These are phyloP conservation scores for Senna tora DNA, from an alignment of 306 rosid species.

Conservation along the genomic window DNA sequence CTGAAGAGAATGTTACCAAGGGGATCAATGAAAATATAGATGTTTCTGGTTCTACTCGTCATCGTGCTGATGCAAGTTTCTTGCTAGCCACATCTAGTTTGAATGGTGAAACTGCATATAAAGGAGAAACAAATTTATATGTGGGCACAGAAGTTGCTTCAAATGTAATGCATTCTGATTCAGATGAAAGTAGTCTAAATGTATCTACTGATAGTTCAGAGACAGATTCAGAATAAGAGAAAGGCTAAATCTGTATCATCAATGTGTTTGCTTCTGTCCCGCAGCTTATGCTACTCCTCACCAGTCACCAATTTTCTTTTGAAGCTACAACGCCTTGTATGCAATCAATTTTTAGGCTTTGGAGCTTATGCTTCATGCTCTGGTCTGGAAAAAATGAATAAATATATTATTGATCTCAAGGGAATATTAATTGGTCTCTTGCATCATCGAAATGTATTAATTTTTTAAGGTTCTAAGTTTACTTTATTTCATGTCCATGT, in stretches of 20 bases:
- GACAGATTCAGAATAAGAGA: conserved; percentile 40
- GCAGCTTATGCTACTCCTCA: conserved; percentile 36
- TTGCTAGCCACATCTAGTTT: conserved; percentile 42
- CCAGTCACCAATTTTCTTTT: conserved; percentile 27
- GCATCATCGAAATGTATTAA: conserved; percentile 35
- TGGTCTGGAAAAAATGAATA: conserved; percentile 47
- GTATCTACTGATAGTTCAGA: conserved; percentile 48
- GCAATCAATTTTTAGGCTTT: conserved; percentile 53
- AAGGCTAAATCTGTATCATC: conserved; percentile 42
- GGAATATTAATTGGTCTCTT: conserved; percentile 40
- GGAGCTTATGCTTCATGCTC: conserved; percentile 39
- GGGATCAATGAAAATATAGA: conserved; percentile 38
- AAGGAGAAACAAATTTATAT: conserved; percentile 25
- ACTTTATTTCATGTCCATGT: conserved; percentile 35
- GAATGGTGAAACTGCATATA: conserved; percentile 40
- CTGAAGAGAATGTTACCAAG: conserved; percentile 36
- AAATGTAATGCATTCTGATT: conserved; percentile 37
- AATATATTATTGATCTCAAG: conserved; percentile 37
- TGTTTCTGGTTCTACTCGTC: conserved; percentile 39
- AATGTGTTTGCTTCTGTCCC: conserved; percentile 25
- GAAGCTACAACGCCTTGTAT: conserved; percentile 36
- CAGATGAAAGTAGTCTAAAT: conserved; percentile 43
- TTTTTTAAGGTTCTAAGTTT: conserved; percentile 34
- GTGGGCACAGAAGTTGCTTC: conserved; percentile 46
- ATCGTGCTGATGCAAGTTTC: conserved; percentile 43